A percentile compares a stretch with the other conserved stretches of the same genome.
These are phyloP conservation scores for Ascochyta rabiei DNA, from an alignment of 2,329 filamentous ascomycete species.

Conservation along the genomic window DNA sequence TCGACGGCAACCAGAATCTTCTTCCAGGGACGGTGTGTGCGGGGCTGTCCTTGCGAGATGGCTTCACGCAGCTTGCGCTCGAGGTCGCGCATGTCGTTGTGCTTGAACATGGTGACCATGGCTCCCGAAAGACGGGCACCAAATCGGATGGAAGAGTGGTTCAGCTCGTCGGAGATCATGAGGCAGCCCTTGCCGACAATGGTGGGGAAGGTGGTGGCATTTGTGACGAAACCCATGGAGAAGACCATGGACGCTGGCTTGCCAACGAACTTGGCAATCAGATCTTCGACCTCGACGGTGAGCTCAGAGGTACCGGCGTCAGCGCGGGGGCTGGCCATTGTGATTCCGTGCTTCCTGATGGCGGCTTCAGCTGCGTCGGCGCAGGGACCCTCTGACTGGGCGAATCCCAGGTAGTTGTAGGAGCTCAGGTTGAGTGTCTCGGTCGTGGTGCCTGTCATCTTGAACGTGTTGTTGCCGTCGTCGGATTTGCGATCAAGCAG, in stretches of 20 bases:
- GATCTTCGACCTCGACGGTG: constrained; percentile 83
- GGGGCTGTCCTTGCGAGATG: constrained; percentile 94
- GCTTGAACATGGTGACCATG: constrained; percentile 95
- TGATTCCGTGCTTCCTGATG: constrained; percentile 84
- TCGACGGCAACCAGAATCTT: constrained; percentile 98
- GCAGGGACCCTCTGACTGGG: constrained; percentile 95
- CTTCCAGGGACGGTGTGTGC: constrained; percentile 99
- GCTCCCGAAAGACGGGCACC: constrained; percentile 92
- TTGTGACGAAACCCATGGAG: constrained; percentile 98
- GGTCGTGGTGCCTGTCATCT: constrained; percentile 85
- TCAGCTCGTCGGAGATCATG: constrained; percentile 95
- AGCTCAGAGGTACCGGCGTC: constrained; percentile 89
- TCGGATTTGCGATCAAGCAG: constrained; percentile 88
- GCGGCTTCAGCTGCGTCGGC: constrained; percentile 89
- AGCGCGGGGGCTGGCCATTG: constrained; percentile 77
- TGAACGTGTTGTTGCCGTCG: constrained; percentile 90
- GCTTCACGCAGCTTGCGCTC: constrained; percentile 86
- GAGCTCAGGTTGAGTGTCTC: constrained; percentile 99
- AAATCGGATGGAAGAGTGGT: constrained; percentile 96
- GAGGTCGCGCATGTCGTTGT: constrained; percentile 91
- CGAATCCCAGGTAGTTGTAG: constrained; percentile 98
- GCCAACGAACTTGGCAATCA: constrained; percentile 89
- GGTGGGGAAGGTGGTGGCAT: constrained; percentile 89
- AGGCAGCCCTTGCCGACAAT: constrained; percentile 91
- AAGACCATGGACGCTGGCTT: constrained; percentile 96